Percentiles rank a stretch among this genome's conserved stretches.
phyloP scores from a whole-genome alignment of 2,329 filamentous ascomycete genomes.

The Diplodia mutila region DNA sequence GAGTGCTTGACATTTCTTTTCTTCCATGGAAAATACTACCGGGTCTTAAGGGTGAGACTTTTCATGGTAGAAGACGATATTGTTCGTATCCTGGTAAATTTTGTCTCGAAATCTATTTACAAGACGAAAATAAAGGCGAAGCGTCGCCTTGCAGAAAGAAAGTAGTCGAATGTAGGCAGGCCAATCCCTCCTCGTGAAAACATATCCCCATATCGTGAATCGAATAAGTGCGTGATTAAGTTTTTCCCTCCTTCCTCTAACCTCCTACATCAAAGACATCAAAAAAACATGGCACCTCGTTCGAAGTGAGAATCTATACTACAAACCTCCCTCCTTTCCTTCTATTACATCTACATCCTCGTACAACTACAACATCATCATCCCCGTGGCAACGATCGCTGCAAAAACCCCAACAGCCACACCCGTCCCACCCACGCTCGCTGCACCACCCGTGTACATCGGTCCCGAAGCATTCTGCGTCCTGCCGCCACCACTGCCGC shows the following conservation, averaged over 20 bases:
- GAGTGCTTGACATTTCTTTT: background rate
- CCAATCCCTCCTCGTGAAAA: background rate
- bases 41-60: background rate
- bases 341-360: no score
- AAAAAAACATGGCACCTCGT: background rate
- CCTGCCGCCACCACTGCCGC: background rate
- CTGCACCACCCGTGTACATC: constrained; percentile 3
- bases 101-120: background rate
- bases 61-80: background rate
- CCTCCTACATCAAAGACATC: background rate
- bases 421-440: background rate
- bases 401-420: background rate
- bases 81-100: background rate
- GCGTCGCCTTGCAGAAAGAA: background rate
- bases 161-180: background rate
- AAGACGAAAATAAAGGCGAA: background rate
- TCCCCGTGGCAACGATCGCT: background rate
- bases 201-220: background rate
- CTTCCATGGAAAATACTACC: background rate
- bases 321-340: no score
- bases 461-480: background rate
- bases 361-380: no score
- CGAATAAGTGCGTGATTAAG: background rate
- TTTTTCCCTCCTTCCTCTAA: background rate
- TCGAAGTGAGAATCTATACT: background rate